These are phyloP conservation scores for Pseudogymnoascus sp. DNA, from an alignment of 2,329 filamentous ascomycete genomes.

Conservation along the genomic window DNA sequence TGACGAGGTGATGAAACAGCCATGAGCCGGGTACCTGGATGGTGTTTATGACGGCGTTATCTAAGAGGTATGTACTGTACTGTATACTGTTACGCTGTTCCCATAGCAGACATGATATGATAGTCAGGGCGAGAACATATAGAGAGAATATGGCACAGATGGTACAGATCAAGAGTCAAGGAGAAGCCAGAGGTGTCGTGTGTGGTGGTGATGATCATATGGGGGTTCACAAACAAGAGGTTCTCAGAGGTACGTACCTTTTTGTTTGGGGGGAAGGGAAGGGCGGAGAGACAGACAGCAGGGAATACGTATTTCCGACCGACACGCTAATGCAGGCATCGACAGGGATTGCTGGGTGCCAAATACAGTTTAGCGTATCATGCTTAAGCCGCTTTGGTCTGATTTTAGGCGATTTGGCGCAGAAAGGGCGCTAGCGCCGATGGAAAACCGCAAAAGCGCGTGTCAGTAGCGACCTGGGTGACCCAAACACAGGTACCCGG, in stretches of 20 bases:
- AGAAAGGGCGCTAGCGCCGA: background rate
- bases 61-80: background rate
- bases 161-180: background rate
- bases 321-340: constrained; percentile 4
- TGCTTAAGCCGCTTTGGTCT: background rate
- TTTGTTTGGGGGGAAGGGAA: background rate
- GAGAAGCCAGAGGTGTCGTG: background rate
- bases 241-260: background rate
- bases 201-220: background rate
- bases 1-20: constrained; percentile 1
- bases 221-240: background rate
- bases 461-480: background rate
- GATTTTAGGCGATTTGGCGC: constrained; percentile 6
- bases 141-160: background rate
- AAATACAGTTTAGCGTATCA: background rate
- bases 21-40: constrained; percentile 6
- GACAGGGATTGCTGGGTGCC: background rate
- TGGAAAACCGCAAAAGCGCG: constrained; percentile 8
- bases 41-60: background rate
- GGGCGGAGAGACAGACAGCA: background rate
- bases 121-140: background rate
- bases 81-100: background rate
- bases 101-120: background rate
- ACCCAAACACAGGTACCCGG: background rate
- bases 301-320: background rate